Evolutionary conservation across 1,139 yeast genomes (phyloP).

Genomic region (Candida tunisiensis): DNA sequence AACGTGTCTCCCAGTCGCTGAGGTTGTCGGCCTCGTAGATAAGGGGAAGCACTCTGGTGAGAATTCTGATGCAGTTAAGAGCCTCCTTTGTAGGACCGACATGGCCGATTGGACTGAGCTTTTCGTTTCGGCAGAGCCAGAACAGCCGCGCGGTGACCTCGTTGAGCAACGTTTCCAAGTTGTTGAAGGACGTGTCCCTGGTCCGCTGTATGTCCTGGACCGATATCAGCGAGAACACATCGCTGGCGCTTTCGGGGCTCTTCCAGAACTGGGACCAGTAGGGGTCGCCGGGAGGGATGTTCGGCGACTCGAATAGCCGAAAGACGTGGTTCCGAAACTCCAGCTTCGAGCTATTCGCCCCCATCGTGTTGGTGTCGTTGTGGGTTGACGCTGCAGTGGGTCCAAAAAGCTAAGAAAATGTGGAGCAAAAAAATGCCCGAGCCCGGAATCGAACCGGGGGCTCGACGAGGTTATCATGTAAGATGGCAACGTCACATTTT

Average conservation of each 20-base stretch:
- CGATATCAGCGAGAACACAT: constrained; percentile 39
- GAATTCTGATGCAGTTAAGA: constrained; percentile 45
- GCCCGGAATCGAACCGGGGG: too few relatives aligned
- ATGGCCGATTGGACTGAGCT: constrained; percentile 14
- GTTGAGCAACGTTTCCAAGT: constrained; percentile 36
- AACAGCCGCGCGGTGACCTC: constrained; percentile 23
- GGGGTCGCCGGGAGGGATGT: constrained; percentile 28
- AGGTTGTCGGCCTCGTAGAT: constrained; percentile 29
- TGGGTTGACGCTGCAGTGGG: too few relatives aligned
- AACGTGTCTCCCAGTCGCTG: constrained; percentile 17
- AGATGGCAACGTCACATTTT: too few relatives aligned
- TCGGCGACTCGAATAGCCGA: constrained; percentile 36
- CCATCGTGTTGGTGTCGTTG: constrained; percentile 28
- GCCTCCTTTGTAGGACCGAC: constrained; percentile 16
- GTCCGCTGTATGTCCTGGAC: constrained; percentile 42
- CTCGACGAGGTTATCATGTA: too few relatives aligned
- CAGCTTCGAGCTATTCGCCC: constrained; percentile 50
- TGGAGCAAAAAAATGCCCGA: too few relatives aligned
- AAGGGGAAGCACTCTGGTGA: constrained; percentile 53
- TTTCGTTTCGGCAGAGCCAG: constrained; percentile 10
- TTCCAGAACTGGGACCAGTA: constrained; percentile 42
- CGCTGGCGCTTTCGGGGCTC: constrained; percentile 29
- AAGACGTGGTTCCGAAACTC: constrained; percentile 45
- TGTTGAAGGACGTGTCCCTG: constrained; percentile 38
- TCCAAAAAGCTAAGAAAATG: too few relatives aligned